Conservation (phyloP, 1,284 basidiomycete species). For the Cryptococcus jaspeensis region DNA sequence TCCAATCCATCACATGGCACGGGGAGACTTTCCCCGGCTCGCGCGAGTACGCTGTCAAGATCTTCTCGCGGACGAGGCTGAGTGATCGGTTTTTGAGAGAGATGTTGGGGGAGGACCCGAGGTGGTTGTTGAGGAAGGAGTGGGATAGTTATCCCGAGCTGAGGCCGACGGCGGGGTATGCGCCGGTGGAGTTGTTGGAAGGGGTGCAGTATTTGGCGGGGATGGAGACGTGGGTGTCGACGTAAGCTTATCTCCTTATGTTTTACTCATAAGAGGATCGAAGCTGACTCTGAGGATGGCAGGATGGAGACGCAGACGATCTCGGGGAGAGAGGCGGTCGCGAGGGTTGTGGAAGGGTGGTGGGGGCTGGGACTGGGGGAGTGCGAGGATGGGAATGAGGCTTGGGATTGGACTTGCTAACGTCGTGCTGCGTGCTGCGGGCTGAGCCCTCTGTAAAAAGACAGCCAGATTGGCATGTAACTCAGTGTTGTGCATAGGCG, state of each 20-base stretch:
- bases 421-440: background rate
- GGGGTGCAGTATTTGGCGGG: constrained; percentile 86
- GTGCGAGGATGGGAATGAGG: constrained; percentile 35
- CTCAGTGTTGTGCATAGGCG: too few relatives aligned
- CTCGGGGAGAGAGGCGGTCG: constrained; percentile 76
- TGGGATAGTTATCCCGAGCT: constrained; percentile 57
- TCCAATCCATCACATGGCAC: constrained; percentile 88
- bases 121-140: constrained; percentile 81
- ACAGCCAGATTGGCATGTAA: too few relatives aligned
- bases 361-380: constrained; percentile 53
- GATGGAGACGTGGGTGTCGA: constrained; percentile 69
- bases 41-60: constrained; percentile 72
- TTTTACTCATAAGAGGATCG: constrained; percentile 33
- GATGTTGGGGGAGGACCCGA: constrained; percentile 59
- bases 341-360: constrained; percentile 67
- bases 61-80: constrained; percentile 72
- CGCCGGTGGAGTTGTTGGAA: constrained; percentile 69
- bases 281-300: constrained; percentile 59
- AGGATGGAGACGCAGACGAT: constrained; percentile 88
- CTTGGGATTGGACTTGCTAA: constrained; percentile 49
- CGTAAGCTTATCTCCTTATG: constrained; percentile 28
- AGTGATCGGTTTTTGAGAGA: constrained; percentile 65
- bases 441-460: too few relatives aligned
- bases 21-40: constrained; percentile 56
- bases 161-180: constrained; percentile 65